phyloP scores from a whole-genome alignment of 305 asterid species.

The Withania somnifera region DNA sequence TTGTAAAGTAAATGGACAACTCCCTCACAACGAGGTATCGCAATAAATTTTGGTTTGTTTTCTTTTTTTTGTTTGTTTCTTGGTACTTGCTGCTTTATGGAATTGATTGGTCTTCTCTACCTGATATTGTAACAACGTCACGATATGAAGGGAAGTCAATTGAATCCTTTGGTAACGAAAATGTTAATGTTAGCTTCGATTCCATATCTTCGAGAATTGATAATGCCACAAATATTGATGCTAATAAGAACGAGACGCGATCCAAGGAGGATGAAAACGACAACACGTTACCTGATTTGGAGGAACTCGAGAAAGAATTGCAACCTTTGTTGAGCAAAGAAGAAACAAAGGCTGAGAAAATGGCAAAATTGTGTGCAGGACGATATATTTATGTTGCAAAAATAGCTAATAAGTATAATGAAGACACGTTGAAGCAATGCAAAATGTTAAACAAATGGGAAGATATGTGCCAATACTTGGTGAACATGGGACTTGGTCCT shows the following conservation, averaged over 20 bases:
- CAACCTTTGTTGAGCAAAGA: not conserved
- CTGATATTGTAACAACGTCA: constrained; percentile 19
- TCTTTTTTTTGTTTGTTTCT: constrained; percentile 35
- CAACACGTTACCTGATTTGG: not conserved
- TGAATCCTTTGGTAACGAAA: constrained; percentile 6
- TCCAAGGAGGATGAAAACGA: not conserved
- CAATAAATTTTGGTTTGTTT: constrained; percentile 46
- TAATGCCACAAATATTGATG: not conserved
- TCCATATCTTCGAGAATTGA: not conserved
- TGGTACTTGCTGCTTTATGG: constrained; percentile 62
- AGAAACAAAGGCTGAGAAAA: not conserved
- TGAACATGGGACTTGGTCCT: constrained; percentile 57
- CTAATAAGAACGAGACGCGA: not conserved
- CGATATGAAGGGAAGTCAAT: constrained; percentile 5
- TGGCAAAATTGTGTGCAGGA: constrained; percentile 23
- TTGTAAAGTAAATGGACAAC: constrained; percentile 18
- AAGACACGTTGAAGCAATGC: constrained; percentile 46
- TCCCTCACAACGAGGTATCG: constrained; percentile 16
- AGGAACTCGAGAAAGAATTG: not conserved
- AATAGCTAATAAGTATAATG: constrained; percentile 42
- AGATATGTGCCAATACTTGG: constrained; percentile 57
- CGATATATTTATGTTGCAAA: constrained; percentile 55
- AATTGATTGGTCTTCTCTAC: constrained; percentile 50
- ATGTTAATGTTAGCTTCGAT: not conserved
- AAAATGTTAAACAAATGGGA: constrained; percentile 46